These are phyloP conservation scores for Cenchrus americanus DNA, from an alignment of 176 grass and related monocot genomes.

Conservation along the genomic window DNA sequence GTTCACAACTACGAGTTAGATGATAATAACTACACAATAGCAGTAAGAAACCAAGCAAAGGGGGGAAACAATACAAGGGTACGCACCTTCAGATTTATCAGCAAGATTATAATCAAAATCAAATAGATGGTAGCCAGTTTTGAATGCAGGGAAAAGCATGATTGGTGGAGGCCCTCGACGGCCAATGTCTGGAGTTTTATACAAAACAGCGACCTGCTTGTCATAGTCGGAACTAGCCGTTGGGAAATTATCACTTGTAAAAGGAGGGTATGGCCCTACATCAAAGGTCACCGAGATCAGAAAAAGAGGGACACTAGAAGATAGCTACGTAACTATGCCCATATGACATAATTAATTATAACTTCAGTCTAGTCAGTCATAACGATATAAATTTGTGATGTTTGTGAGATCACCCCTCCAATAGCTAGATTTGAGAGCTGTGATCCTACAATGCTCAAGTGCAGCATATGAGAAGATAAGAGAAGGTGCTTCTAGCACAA, in stretches of 20 bases:
- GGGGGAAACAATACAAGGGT: too few relatives aligned
- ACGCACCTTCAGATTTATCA: not conserved
- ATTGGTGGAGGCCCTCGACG: not conserved
- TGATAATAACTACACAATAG: not conserved
- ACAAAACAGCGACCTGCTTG: not conserved
- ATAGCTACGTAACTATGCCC: too few relatives aligned
- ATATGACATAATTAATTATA: too few relatives aligned
- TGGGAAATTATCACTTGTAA: not conserved
- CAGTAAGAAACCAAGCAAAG: not conserved
- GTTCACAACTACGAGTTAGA: not conserved
- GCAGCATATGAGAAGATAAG: too few relatives aligned
- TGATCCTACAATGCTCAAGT: too few relatives aligned
- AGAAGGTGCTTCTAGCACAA: too few relatives aligned
- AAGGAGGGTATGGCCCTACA: not conserved
- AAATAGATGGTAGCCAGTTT: too few relatives aligned
- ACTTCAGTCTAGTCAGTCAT: not conserved
- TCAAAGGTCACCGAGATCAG: not conserved
- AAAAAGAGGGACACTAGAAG: not conserved
- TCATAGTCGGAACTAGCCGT: constrained; percentile 2
- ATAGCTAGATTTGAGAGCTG: too few relatives aligned
- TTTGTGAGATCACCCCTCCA: too few relatives aligned
- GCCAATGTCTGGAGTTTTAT: not conserved
- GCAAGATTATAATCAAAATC: too few relatives aligned
- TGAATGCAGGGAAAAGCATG: not conserved
- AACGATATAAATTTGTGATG: too few relatives aligned